Percentiles rank a stretch among this genome's conserved stretches.
Conservation (phyloP, 495 filamentous ascomycete genomes). For the Neurospora sp. region DNA sequence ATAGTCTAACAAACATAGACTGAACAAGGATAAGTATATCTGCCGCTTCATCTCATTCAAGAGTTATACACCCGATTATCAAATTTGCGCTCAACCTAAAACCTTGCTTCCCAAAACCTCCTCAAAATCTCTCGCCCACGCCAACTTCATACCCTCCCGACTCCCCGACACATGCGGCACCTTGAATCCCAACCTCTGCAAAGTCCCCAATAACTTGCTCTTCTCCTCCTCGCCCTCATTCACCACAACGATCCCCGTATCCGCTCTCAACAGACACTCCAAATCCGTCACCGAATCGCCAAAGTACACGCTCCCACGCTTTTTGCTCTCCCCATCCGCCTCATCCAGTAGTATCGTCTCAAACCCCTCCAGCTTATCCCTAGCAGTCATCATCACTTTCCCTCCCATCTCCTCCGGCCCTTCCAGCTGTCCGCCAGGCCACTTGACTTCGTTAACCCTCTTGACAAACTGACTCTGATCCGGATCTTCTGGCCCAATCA, state of each 20-base stretch:
- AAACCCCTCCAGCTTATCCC: conserved; percentile 18
- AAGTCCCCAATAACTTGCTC: conserved; percentile 24
- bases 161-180: conserved; percentile 23
- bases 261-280: conserved; percentile 26
- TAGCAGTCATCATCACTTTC: conserved; percentile 12
- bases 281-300: conserved; percentile 28
- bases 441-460: conserved; percentile 22
- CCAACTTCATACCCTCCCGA: conserved; percentile 1
- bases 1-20: background rate
- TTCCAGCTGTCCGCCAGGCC: conserved; percentile 19
- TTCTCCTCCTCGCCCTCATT: conserved; percentile 15
- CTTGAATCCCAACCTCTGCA: conserved; percentile 25
- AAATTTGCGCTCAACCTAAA: conserved; percentile 1
- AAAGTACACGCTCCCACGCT: conserved; percentile 15
- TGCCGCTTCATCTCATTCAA: background rate
- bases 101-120: conserved; percentile 14
- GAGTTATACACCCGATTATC: background rate
- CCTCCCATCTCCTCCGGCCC: conserved; percentile 23
- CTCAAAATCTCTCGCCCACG: conserved; percentile 22
- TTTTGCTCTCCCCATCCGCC: background rate
- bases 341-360: background rate
- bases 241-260: conserved; percentile 28
- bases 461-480: background rate
- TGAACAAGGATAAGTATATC: background rate
- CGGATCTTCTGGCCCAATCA: conserved; percentile 3